Evolutionary conservation across 140 eudicot species (phyloP).

Genomic region (Oenanthe javanica): DNA sequence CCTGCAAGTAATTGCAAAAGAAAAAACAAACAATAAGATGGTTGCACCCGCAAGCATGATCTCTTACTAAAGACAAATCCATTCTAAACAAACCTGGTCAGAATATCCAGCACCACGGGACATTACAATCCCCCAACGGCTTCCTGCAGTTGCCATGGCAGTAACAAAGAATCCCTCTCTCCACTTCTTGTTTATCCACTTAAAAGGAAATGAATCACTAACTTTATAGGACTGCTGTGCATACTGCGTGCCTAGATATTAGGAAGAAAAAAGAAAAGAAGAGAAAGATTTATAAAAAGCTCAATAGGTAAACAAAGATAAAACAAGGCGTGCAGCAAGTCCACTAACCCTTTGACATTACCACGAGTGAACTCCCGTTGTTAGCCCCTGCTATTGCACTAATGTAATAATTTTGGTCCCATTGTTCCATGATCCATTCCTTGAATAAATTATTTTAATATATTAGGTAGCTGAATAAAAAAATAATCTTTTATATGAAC

Average conservation of each 20-base stretch:
- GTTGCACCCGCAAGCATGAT: background rate
- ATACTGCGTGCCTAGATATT: constrained; percentile 52
- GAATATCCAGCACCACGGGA: constrained; percentile 76
- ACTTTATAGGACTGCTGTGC: constrained; percentile 87
- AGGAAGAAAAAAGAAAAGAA: background rate
- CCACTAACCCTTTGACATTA: constrained; percentile 82
- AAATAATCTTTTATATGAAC: background rate
- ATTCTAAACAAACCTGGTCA: constrained; percentile 46
- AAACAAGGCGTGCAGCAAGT: background rate
- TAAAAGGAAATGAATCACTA: constrained; percentile 75
- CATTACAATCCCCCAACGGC: too few relatives aligned
- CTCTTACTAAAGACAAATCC: background rate
- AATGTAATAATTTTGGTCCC: constrained; percentile 81
- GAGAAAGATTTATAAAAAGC: background rate
- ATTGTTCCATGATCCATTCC: constrained; percentile 97
- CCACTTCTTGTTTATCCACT: constrained; percentile 17
- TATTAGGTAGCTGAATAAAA: background rate
- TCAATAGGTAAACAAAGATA: background rate
- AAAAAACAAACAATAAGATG: background rate
- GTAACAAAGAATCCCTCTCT: too few relatives aligned
- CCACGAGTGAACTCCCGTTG: constrained; percentile 70
- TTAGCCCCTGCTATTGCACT: constrained; percentile 78
- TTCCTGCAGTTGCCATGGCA: too few relatives aligned
- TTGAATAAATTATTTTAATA: constrained; percentile 11
- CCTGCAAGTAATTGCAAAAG: constrained; percentile 28